Percentiles rank a stretch among this genome's conserved stretches.
Conservation (phyloP, 1,139 yeast species). For the Sugiyamaella japonica region DNA sequence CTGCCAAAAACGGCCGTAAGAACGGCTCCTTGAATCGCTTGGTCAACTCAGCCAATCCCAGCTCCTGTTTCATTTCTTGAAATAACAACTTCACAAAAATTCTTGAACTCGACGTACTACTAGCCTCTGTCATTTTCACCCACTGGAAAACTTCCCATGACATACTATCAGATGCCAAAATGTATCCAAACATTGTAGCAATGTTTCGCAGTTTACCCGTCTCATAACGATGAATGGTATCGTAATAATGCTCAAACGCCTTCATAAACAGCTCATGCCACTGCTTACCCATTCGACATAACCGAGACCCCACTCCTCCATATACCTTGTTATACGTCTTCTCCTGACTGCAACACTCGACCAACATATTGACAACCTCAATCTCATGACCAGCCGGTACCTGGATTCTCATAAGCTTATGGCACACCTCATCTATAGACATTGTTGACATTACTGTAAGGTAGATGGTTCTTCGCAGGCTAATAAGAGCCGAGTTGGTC, state of each 20-base stretch:
- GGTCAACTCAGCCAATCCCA: constrained; percentile 58
- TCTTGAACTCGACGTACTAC: constrained; percentile 77
- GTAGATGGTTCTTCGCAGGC: constrained; percentile 73
- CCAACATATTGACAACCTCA: constrained; percentile 68
- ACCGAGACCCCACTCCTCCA: constrained; percentile 73
- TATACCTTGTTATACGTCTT: constrained; percentile 83
- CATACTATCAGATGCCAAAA: constrained; percentile 68
- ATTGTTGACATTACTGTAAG: constrained; percentile 87
- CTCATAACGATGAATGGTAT: constrained; percentile 63
- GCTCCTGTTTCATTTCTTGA: constrained; percentile 75
- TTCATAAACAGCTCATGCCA: constrained; percentile 61
- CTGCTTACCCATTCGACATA: constrained; percentile 49
- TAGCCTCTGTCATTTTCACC: constrained; percentile 65
- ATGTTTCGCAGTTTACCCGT: constrained; percentile 73
- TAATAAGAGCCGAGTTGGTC: constrained; percentile 64
- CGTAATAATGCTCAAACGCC: constrained; percentile 59
- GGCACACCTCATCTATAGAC: constrained; percentile 92
- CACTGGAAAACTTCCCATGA: constrained; percentile 58
- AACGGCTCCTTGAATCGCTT: constrained; percentile 52
- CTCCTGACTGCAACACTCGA: constrained; percentile 85
- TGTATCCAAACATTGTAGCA: constrained; percentile 85
- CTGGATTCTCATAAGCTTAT: constrained; percentile 59
- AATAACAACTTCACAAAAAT: constrained; percentile 79
- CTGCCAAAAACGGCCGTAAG: constrained; percentile 40
- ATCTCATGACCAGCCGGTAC: constrained; percentile 37